Conservation (phyloP, 768 basidiomycete genomes). For the Mycena olivaceomarginata region DNA sequence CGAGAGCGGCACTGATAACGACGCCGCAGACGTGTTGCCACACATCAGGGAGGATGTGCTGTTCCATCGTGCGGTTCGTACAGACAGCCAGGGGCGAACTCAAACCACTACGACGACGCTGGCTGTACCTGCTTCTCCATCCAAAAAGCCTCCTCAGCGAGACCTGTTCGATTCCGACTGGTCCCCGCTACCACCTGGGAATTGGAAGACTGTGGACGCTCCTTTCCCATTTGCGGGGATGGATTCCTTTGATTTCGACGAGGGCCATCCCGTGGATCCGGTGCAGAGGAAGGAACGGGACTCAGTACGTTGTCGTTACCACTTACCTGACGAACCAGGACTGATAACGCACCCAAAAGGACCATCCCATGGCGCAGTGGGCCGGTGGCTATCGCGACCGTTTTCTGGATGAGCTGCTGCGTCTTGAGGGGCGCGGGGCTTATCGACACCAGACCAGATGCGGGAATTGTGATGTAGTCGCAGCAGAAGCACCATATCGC, state of each 20-base stretch:
- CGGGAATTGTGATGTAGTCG: background rate
- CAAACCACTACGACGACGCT: background rate
- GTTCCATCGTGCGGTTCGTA: background rate
- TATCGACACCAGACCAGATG: background rate
- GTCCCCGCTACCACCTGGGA: background rate
- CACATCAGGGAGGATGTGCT: background rate
- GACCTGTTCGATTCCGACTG: background rate
- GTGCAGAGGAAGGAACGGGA: background rate
- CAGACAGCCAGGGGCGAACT: background rate
- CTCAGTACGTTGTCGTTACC: background rate
- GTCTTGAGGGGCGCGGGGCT: background rate
- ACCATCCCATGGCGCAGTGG: background rate
- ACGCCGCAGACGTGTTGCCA: background rate
- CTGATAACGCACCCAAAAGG: background rate
- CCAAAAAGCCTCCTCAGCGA: background rate
- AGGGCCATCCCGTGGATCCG: background rate
- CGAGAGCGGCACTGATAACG: background rate
- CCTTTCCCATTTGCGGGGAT: background rate
- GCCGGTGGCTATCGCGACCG: background rate
- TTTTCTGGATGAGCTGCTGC: background rate
- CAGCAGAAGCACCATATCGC: background rate
- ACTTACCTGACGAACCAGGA: too few relatives aligned
- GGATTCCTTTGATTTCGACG: background rate
- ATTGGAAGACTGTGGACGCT: background rate
- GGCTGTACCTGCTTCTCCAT: background rate